Percentiles rank a stretch among this genome's conserved stretches.
Conservation (phyloP, 495 filamentous ascomycete species). For the Xylaria sp. region DNA sequence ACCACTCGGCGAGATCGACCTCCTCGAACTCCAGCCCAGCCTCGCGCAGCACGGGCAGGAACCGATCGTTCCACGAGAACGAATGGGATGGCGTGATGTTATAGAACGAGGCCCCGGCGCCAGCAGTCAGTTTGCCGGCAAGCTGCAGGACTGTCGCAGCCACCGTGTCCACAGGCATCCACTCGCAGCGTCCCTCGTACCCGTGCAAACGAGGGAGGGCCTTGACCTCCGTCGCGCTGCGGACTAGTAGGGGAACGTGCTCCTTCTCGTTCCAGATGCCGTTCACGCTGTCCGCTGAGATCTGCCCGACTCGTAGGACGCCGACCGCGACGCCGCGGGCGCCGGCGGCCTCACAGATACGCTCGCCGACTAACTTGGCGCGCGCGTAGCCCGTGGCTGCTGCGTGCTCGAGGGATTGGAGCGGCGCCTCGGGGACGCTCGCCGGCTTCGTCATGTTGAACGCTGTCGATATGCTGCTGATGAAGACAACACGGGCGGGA, state of each 20-base stretch:
- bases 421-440: conserved; percentile 51
- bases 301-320: conserved; percentile 66
- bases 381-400: conserved; percentile 63
- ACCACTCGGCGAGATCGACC: conserved; percentile 54
- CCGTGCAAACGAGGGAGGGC: conserved; percentile 56
- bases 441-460: conserved; percentile 40
- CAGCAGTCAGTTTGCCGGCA: conserved; percentile 37
- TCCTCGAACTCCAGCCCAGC: conserved; percentile 52
- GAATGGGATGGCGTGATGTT: conserved; percentile 55
- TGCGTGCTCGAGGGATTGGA: conserved; percentile 49
- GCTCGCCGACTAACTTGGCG: conserved; percentile 64
- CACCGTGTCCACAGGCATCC: conserved; percentile 65
- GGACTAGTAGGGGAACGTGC: conserved; percentile 62
- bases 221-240: conserved; percentile 56
- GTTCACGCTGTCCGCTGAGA: conserved; percentile 57
- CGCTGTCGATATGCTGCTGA: conserved; percentile 59
- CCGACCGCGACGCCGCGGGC: conserved; percentile 48
- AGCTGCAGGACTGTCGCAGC: conserved; percentile 58
- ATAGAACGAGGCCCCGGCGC: conserved; percentile 41
- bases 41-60: conserved; percentile 49
- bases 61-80: conserved; percentile 56
- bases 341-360: conserved; percentile 52
- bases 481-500: conserved; percentile 59
- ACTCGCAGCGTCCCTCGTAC: conserved; percentile 50
- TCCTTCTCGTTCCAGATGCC: conserved; percentile 68